A percentile compares a stretch with the other conserved stretches of the same genome.
phyloP scores from a whole-genome alignment of 306 rosid genomes.

The Glycine tomentella region DNA sequence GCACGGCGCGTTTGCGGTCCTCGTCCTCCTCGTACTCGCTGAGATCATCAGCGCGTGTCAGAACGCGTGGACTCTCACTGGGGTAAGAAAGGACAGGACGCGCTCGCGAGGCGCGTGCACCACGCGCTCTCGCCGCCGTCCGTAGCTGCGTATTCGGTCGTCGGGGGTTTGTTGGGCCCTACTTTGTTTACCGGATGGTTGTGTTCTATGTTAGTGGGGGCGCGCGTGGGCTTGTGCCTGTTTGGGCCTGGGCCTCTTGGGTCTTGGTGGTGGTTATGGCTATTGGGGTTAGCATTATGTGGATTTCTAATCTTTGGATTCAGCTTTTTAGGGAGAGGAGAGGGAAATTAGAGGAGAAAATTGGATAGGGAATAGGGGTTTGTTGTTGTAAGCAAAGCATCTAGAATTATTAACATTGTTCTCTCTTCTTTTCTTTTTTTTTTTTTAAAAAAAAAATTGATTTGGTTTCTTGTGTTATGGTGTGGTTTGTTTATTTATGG shows the following conservation, averaged over 20 bases:
- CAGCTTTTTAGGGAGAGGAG: slow-evolving; percentile 59
- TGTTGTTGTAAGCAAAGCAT: slow-evolving; percentile 20
- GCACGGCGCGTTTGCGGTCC: slow-evolving; percentile 73
- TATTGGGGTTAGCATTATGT: slow-evolving; percentile 78
- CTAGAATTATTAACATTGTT: background rate
- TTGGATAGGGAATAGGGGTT: slow-evolving; percentile 40
- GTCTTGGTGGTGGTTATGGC: slow-evolving; percentile 69
- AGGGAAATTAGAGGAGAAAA: slow-evolving; percentile 62
- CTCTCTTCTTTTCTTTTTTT: background rate
- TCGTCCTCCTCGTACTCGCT: slow-evolving; percentile 71
- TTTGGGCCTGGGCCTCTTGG: slow-evolving; percentile 94
- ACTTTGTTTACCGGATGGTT: slow-evolving; percentile 69
- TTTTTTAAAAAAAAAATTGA: background rate
- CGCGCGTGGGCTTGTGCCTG: slow-evolving; percentile 66
- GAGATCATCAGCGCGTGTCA: slow-evolving; percentile 86
- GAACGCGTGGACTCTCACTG: slow-evolving; percentile 86
- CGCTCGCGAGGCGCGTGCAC: slow-evolving; percentile 59
- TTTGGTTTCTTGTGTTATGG: background rate
- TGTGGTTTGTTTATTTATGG: background rate
- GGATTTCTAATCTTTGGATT: slow-evolving; percentile 88
- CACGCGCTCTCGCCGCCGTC: slow-evolving; percentile 72
- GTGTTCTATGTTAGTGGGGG: slow-evolving; percentile 60
- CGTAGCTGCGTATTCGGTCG: slow-evolving; percentile 62
- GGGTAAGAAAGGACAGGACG: slow-evolving; percentile 57
- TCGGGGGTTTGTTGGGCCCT: slow-evolving; percentile 77